Percentiles rank a stretch among this genome's conserved stretches.
Conservation (phyloP, 2,329 filamentous ascomycete species). For the Grosmannia penicillata region DNA sequence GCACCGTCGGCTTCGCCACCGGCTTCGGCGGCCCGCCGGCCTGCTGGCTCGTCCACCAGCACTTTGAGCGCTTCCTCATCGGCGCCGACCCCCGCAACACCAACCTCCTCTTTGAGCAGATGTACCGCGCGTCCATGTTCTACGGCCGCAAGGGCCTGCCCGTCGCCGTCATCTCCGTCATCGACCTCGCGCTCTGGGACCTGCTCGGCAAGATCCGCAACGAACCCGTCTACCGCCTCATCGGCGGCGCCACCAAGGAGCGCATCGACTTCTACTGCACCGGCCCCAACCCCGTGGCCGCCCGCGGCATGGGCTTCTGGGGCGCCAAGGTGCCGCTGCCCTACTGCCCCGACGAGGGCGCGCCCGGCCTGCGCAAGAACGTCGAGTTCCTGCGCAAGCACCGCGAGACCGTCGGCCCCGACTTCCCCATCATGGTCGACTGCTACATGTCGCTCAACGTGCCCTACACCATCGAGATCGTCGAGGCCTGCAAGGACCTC, state of each 20-base stretch:
- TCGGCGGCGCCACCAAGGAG: conserved; percentile 77
- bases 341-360: conserved; percentile 78
- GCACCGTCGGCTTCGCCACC: conserved; percentile 86
- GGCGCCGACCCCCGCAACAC: conserved; percentile 82
- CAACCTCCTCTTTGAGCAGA: conserved; percentile 86
- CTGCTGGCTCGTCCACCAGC: conserved; percentile 86
- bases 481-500: conserved; percentile 66
- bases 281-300: conserved; percentile 66
- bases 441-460: conserved; percentile 97
- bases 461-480: conserved; percentile 81
- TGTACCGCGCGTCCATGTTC: conserved; percentile 94
- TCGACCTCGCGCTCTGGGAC: conserved; percentile 89
- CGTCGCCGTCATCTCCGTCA: conserved; percentile 82
- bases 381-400: conserved; percentile 78
- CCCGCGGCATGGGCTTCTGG: conserved; percentile 77
- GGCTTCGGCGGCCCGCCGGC: conserved; percentile 87
- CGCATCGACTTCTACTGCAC: conserved; percentile 90
- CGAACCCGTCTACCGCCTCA: conserved; percentile 88
- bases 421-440: conserved; percentile 89
- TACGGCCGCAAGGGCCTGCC: conserved; percentile 88
- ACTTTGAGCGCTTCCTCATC: conserved; percentile 84
- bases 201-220: conserved; percentile 79
- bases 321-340: conserved; percentile 83
- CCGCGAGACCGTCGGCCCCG: conserved; percentile 68
- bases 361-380: conserved; percentile 71